Conservation (phyloP, 1,139 yeast genomes). For the Candida sanyaensis region DNA sequence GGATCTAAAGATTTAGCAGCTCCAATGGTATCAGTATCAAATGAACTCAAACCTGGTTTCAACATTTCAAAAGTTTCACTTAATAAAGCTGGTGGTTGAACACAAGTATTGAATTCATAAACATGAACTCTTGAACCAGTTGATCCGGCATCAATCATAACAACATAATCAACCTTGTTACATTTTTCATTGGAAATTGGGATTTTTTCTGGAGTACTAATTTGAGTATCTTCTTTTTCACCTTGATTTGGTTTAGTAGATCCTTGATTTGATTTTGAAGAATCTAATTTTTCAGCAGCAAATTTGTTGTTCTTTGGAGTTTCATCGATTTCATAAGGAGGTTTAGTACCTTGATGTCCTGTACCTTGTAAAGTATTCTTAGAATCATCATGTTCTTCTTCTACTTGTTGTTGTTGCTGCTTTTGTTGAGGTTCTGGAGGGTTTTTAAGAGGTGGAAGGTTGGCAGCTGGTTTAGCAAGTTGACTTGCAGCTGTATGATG, state of each 20-base stretch:
- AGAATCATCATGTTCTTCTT: conserved; percentile 22
- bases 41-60: conserved; percentile 89
- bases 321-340: conserved; percentile 30
- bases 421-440: conserved; percentile 3
- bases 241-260: not conserved
- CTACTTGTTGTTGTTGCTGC: conserved; percentile 1
- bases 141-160: conserved; percentile 97
- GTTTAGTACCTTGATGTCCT: conserved; percentile 34
- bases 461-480: conserved; percentile 26
- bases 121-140: conserved; percentile 96
- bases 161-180: conserved; percentile 50
- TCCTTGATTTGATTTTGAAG: conserved; percentile 1
- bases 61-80: conserved; percentile 84
- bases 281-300: conserved; percentile 25
- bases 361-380: conserved; percentile 37
- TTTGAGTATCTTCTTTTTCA: conserved; percentile 2
- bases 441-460: conserved; percentile 9
- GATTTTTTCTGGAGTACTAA: conserved; percentile 6
- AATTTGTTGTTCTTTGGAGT: conserved; percentile 17
- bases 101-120: conserved; percentile 85
- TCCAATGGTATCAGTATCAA: conserved; percentile 73
- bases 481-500: conserved; percentile 22
- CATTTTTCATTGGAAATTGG: conserved; percentile 18
- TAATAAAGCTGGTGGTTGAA: conserved; percentile 75
- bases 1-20: conserved; percentile 91